phyloP scores from a whole-genome alignment of 106 monocot species.

The Dioscorea alata region DNA sequence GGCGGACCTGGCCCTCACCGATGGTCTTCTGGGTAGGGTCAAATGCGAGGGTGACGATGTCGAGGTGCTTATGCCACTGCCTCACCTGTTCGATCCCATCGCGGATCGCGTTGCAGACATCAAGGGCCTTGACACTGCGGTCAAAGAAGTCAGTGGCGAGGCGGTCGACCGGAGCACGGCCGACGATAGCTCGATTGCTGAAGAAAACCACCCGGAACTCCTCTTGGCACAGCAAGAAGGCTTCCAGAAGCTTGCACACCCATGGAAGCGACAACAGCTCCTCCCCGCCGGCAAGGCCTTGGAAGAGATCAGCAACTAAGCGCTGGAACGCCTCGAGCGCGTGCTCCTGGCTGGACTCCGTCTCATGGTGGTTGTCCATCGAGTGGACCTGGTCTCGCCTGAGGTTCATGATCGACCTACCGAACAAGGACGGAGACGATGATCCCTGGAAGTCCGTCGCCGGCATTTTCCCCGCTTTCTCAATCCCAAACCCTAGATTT shows the following conservation, averaged over 20 bases:
- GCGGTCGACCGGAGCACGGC: constrained; percentile 40
- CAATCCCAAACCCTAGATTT: background rate
- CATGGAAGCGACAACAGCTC: constrained; percentile 59
- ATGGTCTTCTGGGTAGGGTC: constrained; percentile 4
- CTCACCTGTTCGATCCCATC: constrained; percentile 79
- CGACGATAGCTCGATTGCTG: constrained; percentile 15
- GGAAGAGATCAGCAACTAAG: constrained; percentile 33
- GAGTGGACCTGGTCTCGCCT: constrained; percentile 40
- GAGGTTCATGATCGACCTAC: constrained; percentile 45
- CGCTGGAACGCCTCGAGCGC: constrained; percentile 69
- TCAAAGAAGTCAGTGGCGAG: constrained; percentile 63
- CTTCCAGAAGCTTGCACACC: constrained; percentile 62
- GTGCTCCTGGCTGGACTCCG: constrained; percentile 5
- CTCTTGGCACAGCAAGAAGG: constrained; percentile 56
- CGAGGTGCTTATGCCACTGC: constrained; percentile 60
- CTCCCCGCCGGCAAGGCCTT: constrained; percentile 17
- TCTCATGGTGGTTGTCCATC: constrained; percentile 11
- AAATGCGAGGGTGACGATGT: constrained; percentile 62
- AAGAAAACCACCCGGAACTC: constrained; percentile 47
- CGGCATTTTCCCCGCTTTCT: constrained; percentile 28
- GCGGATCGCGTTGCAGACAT: constrained; percentile 87
- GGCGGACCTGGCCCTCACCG: constrained; percentile 65
- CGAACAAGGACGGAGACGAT: constrained; percentile 42
- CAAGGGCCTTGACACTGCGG: constrained; percentile 76
- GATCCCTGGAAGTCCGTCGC: constrained; percentile 55